These are phyloP conservation scores for Agroathelia rolfsii DNA, from an alignment of 1,284 basidiomycete species.

Conservation along the genomic window DNA sequence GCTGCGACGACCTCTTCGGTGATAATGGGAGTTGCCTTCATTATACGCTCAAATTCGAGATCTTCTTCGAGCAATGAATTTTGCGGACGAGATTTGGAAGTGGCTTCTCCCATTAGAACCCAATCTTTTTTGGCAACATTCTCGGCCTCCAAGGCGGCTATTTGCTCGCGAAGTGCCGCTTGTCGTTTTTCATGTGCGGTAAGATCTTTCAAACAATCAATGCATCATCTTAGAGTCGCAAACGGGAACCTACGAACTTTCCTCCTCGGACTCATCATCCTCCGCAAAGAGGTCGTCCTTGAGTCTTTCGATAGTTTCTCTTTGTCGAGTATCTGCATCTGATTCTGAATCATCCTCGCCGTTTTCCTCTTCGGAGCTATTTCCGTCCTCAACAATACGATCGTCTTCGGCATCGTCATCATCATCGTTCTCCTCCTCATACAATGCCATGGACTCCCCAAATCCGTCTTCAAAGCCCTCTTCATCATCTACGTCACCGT, in stretches of 20 bases:
- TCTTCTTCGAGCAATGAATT: slow-evolving; percentile 92
- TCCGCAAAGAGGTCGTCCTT: slow-evolving; percentile 65
- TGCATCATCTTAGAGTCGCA: slow-evolving; percentile 3
- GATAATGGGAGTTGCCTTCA: slow-evolving; percentile 81
- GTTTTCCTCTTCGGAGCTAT: slow-evolving; percentile 19
- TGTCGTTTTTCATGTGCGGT: slow-evolving; percentile 60
- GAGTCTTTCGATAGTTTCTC: slow-evolving; percentile 43
- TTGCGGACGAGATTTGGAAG: slow-evolving; percentile 73
- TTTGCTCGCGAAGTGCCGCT: slow-evolving; percentile 54
- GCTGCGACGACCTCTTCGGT: slow-evolving; percentile 82
- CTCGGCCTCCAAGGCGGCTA: slow-evolving; percentile 58
- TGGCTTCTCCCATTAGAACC: slow-evolving; percentile 89
- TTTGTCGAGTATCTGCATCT: slow-evolving; percentile 19
- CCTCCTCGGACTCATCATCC: slow-evolving; percentile 33
- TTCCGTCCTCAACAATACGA: slow-evolving; percentile 11
- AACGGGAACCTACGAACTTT: slow-evolving; percentile 14
- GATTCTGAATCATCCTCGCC: slow-evolving; percentile 20
- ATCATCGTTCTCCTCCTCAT: slow-evolving; percentile 17
- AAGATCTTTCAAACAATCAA: slow-evolving; percentile 19
- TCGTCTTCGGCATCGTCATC: slow-evolving; percentile 19
- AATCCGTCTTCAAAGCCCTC: slow-evolving; percentile 12
- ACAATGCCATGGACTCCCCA: slow-evolving; percentile 12
- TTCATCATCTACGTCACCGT: slow-evolving; percentile 15
- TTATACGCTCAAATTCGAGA: slow-evolving; percentile 87
- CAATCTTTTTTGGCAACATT: slow-evolving; percentile 75